These are phyloP conservation scores for Ustilago crameri DNA, from an alignment of 1,284 basidiomycete species.

Conservation along the genomic window DNA sequence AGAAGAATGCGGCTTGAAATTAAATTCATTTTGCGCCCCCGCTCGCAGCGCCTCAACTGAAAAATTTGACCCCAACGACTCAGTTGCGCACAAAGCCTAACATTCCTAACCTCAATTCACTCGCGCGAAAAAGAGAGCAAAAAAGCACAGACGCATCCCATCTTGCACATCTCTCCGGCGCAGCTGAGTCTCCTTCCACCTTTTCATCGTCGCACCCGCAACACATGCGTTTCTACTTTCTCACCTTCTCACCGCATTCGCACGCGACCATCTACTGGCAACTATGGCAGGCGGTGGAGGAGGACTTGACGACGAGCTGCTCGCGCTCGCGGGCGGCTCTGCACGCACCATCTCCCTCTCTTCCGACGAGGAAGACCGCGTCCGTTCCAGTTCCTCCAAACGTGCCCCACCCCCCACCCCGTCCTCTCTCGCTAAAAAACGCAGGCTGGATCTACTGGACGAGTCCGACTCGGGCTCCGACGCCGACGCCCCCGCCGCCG, in stretches of 20 bases:
- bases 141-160: too few relatives aligned
- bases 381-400: constrained; percentile 66
- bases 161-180: too few relatives aligned
- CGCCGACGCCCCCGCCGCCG: constrained; percentile 20
- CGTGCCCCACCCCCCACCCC: constrained; percentile 6
- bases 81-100: too few relatives aligned
- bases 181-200: not conserved
- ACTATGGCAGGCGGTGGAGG: constrained; percentile 69
- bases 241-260: not conserved
- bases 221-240: not conserved
- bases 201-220: not conserved
- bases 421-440: constrained; percentile 29
- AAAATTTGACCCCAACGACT: too few relatives aligned
- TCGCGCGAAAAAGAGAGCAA: too few relatives aligned
- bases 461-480: constrained; percentile 47
- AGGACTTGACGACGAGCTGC: constrained; percentile 76
- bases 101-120: too few relatives aligned
- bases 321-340: constrained; percentile 75
- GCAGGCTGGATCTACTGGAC: constrained; percentile 60
- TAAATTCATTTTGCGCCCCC: too few relatives aligned
- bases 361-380: constrained; percentile 69
- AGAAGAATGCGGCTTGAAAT: too few relatives aligned
- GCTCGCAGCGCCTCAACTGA: too few relatives aligned
- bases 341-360: constrained; percentile 74
- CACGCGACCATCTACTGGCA: not conserved